Evolutionary conservation across 2,329 filamentous ascomycete species (phyloP).

Genomic region (Neofusicoccum laricinum): DNA sequence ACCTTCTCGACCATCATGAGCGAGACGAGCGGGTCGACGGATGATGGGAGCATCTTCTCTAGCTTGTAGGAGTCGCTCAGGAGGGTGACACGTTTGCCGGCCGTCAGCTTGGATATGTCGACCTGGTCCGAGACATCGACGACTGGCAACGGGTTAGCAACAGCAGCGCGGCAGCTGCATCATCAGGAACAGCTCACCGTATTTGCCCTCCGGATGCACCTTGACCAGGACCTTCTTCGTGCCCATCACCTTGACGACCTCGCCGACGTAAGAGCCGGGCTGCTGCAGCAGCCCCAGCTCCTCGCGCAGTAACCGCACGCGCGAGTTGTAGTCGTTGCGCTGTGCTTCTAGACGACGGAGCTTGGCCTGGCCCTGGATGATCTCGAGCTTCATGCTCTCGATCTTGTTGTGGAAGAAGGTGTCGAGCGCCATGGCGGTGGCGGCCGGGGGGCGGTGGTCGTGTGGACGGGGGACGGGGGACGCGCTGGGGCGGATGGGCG

Average conservation of each 20-base stretch:
- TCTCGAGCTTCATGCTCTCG: constrained; percentile 99
- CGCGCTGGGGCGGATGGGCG: not conserved
- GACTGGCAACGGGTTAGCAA: constrained; percentile 54
- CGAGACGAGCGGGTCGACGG: constrained; percentile 95
- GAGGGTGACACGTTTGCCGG: constrained; percentile 94
- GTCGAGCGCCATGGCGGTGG: constrained; percentile 88
- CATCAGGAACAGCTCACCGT: constrained; percentile 61
- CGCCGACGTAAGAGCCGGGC: constrained; percentile 95
- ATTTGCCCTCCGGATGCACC: constrained; percentile 99
- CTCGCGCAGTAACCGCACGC: constrained; percentile 89
- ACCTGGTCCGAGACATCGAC: constrained; percentile 94
- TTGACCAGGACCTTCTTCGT: constrained; percentile 99
- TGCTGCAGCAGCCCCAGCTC: constrained; percentile 95
- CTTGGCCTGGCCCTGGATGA: constrained; percentile 96
- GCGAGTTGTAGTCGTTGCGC: constrained; percentile 98
- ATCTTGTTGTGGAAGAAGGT: constrained; percentile 99
- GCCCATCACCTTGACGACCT: constrained; percentile 99
- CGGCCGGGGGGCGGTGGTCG: constrained; percentile 18
- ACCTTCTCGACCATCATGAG: constrained; percentile 99
- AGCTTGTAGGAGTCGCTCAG: constrained; percentile 98
- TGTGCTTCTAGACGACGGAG: constrained; percentile 94
- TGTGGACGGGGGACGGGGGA: not conserved
- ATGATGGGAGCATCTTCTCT: constrained; percentile 97
- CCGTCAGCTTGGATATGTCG: constrained; percentile 91
- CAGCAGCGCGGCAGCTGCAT: not conserved